Conservation (phyloP, 2,329 filamentous ascomycete species). For the Alternaria tenuissima region DNA sequence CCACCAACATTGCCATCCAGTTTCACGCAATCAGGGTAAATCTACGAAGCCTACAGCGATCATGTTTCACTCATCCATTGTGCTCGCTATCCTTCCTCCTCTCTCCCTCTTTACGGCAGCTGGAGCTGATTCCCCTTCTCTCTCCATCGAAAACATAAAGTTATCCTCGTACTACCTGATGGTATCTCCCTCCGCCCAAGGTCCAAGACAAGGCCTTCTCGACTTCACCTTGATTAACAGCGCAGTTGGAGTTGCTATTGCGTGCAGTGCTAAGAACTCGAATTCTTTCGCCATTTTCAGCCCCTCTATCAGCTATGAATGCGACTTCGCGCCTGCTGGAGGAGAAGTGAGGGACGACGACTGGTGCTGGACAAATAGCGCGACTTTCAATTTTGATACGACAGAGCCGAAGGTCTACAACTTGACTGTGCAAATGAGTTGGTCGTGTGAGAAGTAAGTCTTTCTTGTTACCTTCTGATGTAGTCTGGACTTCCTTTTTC, state of each 20-base stretch:
- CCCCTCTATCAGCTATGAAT: constrained; percentile 1
- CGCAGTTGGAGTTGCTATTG: constrained; percentile 1
- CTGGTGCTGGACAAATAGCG: neutral
- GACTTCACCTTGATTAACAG: constrained; percentile 12
- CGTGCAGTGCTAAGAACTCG: constrained; percentile 6
- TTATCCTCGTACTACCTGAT: constrained; percentile 18
- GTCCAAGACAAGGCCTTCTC: constrained; percentile 10
- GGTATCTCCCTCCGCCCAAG: constrained; percentile 10
- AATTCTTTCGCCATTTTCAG: constrained; percentile 17
- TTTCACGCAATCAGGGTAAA: neutral
- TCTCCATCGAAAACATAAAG: neutral
- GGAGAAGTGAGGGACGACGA: neutral
- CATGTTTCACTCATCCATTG: neutral
- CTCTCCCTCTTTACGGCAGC: neutral
- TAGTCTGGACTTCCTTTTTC: neutral
- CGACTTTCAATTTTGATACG: constrained; percentile 15
- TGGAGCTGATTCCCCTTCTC: neutral
- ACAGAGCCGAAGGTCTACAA: neutral
- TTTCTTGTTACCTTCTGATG: neutral
- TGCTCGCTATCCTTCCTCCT: neutral
- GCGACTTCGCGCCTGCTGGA: neutral
- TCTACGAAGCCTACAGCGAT: neutral
- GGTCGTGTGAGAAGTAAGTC: constrained; percentile 20
- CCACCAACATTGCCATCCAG: neutral
- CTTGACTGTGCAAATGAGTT: constrained; percentile 15